phyloP scores from a whole-genome alignment of 202 grass and related monocot genomes.

The Setaria italica region DNA sequence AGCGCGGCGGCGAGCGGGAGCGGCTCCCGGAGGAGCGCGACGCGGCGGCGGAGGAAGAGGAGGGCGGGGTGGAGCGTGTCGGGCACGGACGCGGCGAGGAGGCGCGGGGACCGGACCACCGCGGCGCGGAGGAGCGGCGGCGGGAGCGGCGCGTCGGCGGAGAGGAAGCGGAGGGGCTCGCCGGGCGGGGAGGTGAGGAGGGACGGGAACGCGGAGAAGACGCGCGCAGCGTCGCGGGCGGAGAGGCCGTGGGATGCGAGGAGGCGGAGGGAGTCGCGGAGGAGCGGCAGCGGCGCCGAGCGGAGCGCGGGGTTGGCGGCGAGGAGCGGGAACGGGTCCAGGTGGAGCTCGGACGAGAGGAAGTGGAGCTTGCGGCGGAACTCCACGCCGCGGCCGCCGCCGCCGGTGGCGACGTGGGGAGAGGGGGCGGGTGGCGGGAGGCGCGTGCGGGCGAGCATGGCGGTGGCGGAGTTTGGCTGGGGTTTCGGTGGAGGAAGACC shows the following conservation, averaged over 20 bases:
- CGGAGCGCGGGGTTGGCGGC: conserved; percentile 68
- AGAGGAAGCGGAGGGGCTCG: conserved; percentile 64
- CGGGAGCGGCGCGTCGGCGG: conserved; percentile 44
- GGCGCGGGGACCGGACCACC: conserved; percentile 59
- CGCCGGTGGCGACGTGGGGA: background rate
- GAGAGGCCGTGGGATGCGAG: conserved; percentile 67
- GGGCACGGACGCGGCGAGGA: conserved; percentile 71
- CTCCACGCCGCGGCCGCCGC: conserved; percentile 52
- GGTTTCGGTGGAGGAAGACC: background rate
- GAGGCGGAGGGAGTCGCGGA: conserved; percentile 53
- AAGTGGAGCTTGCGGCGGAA: conserved; percentile 81
- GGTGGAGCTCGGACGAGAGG: conserved; percentile 56
- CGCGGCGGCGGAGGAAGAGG: conserved; percentile 60
- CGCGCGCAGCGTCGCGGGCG: conserved; percentile 51
- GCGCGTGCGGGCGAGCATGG: conserved; percentile 30
- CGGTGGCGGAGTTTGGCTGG: background rate
- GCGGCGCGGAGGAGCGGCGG: conserved; percentile 48
- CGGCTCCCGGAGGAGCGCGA: conserved; percentile 57
- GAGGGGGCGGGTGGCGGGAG: background rate
- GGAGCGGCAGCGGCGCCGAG: conserved; percentile 54
- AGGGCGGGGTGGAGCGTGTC: conserved; percentile 71
- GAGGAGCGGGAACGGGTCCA: conserved; percentile 68
- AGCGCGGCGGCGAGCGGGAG: conserved; percentile 66
- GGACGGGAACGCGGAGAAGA: conserved; percentile 60
- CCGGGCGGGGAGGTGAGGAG: conserved; percentile 67